Evolutionary conservation across 305 asterid genomes (phyloP).

Genomic region (Euphrasia arctica): DNA sequence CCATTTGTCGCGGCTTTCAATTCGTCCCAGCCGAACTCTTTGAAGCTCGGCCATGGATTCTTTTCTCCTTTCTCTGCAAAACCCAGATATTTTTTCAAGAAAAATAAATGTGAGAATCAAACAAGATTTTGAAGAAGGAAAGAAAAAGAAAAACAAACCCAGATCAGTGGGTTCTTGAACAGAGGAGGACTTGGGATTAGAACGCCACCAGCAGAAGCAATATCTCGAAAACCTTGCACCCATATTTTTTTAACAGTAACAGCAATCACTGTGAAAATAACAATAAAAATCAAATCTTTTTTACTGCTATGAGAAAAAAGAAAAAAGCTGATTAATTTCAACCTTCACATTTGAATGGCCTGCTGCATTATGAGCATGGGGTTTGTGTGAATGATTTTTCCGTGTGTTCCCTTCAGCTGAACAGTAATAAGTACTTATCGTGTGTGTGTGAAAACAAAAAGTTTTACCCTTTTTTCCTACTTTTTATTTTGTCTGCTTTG

Average conservation of each 20-base stretch:
- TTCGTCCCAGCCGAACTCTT: constrained; percentile 45
- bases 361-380: constrained; percentile 34
- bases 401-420: constrained; percentile 24
- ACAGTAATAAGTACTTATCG: constrained; percentile 14
- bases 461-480: background rate
- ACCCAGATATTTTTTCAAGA: constrained; percentile 9
- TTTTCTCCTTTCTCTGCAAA: constrained; percentile 57
- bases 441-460: constrained; percentile 19
- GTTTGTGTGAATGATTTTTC: constrained; percentile 33
- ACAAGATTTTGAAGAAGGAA: background rate
- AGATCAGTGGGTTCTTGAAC: constrained; percentile 49
- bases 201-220: constrained; percentile 64
- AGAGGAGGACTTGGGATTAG: constrained; percentile 53
- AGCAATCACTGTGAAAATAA: background rate
- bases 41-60: constrained; percentile 37
- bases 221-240: constrained; percentile 71
- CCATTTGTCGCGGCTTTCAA: constrained; percentile 48
- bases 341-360: constrained; percentile 33
- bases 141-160: constrained; percentile 33
- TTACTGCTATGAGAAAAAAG: background rate
- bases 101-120: constrained; percentile 13
- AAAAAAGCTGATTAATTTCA: constrained; percentile 6
- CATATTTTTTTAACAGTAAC: constrained; percentile 30
- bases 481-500: constrained; percentile 29
- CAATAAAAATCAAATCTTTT: constrained; percentile 20